Percentiles rank a stretch among this genome's conserved stretches.
Conservation (phyloP, 208 protist species). For the Angomonas ambiguus region DNA sequence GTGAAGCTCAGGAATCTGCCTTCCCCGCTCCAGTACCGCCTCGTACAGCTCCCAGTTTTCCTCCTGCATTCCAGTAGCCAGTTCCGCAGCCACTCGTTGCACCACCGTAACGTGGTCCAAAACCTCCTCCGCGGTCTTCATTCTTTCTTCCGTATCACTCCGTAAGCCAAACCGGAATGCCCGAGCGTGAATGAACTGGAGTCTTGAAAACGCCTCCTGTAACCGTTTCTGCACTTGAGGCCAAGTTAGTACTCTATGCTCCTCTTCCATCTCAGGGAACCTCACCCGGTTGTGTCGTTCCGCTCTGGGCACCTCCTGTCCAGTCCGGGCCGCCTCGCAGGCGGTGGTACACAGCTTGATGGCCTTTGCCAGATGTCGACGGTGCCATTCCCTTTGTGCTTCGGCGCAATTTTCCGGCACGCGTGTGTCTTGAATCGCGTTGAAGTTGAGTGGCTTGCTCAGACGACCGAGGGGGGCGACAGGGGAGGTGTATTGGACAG, state of each 20-base stretch:
- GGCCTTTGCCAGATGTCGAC: conserved; percentile 29
- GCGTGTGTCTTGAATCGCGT: conserved; percentile 37
- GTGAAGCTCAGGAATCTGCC: conserved; percentile 13
- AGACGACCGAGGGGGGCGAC: conserved; percentile 31
- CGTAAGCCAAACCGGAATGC: conserved; percentile 50
- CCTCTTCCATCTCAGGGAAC: not conserved
- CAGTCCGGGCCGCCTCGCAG: conserved; percentile 8
- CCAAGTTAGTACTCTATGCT: conserved; percentile 20
- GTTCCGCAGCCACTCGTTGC: conserved; percentile 19
- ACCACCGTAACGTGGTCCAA: conserved; percentile 31
- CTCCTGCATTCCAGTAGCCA: conserved; percentile 15
- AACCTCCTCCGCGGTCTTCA: conserved; percentile 35
- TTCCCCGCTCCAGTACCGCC: conserved; percentile 6
- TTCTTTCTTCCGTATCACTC: conserved; percentile 23
- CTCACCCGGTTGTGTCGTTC: not conserved
- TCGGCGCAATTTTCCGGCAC: conserved; percentile 29
- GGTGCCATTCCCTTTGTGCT: conserved; percentile 32
- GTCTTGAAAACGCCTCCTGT: conserved; percentile 21
- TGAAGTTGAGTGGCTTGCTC: conserved; percentile 44
- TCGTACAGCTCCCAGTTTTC: conserved; percentile 11
- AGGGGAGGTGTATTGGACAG: conserved; percentile 19
- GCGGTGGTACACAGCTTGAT: conserved; percentile 19
- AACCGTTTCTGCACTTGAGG: conserved; percentile 23
- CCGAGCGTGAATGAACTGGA: conserved; percentile 50
- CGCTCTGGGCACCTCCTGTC: not conserved